Conservation (phyloP, 2,329 filamentous ascomycete genomes). For the Biscogniauxia mediterranea region DNA sequence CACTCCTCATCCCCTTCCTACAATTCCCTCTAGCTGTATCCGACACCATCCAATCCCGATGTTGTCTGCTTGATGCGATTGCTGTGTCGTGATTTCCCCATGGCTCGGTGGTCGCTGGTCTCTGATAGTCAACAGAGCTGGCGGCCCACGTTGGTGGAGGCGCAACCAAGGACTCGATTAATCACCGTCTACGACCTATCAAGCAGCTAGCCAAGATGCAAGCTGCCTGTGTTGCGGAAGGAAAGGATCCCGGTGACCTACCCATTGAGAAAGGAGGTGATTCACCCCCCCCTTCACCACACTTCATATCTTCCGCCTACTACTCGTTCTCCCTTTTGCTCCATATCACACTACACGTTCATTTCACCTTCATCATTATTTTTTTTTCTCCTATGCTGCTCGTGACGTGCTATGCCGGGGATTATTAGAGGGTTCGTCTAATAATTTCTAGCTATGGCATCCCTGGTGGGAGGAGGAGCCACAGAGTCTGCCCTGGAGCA, state of each 20-base stretch:
- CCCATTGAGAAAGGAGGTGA: conserved; percentile 39
- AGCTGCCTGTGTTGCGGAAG: conserved; percentile 25
- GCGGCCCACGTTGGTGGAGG: conserved; percentile 32
- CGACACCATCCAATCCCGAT: background rate
- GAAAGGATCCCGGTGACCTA: conserved; percentile 35
- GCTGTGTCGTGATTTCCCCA: background rate
- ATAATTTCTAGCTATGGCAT: conserved; percentile 9
- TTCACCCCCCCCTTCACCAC: conserved; percentile 5
- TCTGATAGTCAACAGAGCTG: conserved; percentile 18
- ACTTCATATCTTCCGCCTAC: background rate
- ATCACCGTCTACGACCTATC: conserved; percentile 40
- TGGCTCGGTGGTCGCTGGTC: background rate
- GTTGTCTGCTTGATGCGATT: background rate
- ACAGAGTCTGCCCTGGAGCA: conserved; percentile 49
- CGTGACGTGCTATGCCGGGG: background rate
- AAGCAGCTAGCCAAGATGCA: conserved; percentile 39
- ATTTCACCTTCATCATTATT: background rate
- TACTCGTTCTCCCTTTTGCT: background rate
- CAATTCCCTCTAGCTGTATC: background rate
- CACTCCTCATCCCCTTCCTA: background rate
- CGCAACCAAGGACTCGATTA: conserved; percentile 33
- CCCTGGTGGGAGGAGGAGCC: conserved; percentile 43
- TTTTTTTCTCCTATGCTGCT: background rate
- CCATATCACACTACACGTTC: background rate
- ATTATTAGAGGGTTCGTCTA: conserved; percentile 1